Evolutionary conservation across 2,329 filamentous ascomycete genomes (phyloP), one percentile per base, ranked within the genome.

Genomic region (Helotiales sp.): DNA sequence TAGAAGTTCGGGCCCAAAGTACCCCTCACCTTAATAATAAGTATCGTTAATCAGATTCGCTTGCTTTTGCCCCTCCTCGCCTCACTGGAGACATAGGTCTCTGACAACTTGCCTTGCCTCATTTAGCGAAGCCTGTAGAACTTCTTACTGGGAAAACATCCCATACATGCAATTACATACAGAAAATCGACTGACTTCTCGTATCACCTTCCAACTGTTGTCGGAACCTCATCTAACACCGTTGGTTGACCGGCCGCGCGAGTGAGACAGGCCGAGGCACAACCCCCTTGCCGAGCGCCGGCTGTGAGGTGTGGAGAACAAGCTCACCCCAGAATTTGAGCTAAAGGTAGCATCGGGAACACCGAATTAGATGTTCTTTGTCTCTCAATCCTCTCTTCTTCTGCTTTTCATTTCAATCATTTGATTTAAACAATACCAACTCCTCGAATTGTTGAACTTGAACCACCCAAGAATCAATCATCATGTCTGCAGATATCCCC

Each of bases 401-500:
- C 12, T 58, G 17, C 36, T 12, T 25, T 7, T 36, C 22, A 30
- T 40, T 29, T 25, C 31, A 30, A 54, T 58, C 38, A 9, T 12
- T 44, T 44, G 40, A 44, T 27, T n/a, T n/a, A n/a, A n/a, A n/a
- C 19, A 24, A 15, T 36, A 22, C 31, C 30, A 42, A 13, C 46
- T 29, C n/a, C 33, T 38, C 2, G 40, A 9, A 10, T 40, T 24
- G 9, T 30, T 6, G 17, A 4, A 5, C 19, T 30, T 19, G 10
- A 31, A 15, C 10, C 17, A 48, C 4, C 27, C 19, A 10, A 29
- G 44, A 25, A 47, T 51, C n/a, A 55, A 24, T 55, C 59, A 68
- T 52, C 51, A 80, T 79, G 77, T 76, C 78, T 36, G 72, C 71
- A 64, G 72, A 71, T 60, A 79, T 80, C 60, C 78, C 78, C 51